Evolutionary conservation across 2,329 filamentous ascomycete genomes (phyloP), one percentile per base, ranked within the genome.

Genomic region (Aspergillus japonicus): DNA sequence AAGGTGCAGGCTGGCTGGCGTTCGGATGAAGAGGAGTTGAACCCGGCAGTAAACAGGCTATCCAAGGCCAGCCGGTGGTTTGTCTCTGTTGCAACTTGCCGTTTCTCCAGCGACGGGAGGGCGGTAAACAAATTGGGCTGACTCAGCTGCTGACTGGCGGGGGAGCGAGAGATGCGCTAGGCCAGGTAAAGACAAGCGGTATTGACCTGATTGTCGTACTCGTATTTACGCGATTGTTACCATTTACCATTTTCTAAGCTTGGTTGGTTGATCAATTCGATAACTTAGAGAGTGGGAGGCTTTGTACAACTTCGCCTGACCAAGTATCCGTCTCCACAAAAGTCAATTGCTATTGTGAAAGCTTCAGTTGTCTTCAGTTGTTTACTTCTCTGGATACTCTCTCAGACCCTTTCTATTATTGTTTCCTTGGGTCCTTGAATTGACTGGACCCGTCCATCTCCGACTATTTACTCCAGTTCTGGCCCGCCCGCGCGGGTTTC

Each of bases 51-150:
- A 44, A 44, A 19, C 39, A n/a, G 39, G 39, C 39, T 44, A 44
- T 44, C 39, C 39, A 44, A 44, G 39, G 39, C 39, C 39, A 10
- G 39, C 39, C 39, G 39, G 16, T 44, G 39, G 39, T 44, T 44
- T 44, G 39, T 7, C 39, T 12, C 11, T 35, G 14, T 62, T 49
- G 44, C 54, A 33, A 60, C 58, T 53, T 29, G 26, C 47, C 57
- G 71, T 73, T 73, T 69, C 69, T 67, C 65, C 58, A 74, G 71
- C 64, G 69, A 74, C 71, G 59, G 58, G 33, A 35, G 55, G 62
- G 61, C 61, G 58, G 68, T 75, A 74, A 75, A 74, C 69, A 75
- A 74, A 70, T 57, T 3, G 0, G 0, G 69, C 56, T 74, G 70
- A 74, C 63, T 74, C 66, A 75, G 62, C 65, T 3, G 21, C 26